Evolutionary conservation across 192 early-diverging fungal species (phyloP).

Genomic region (Gamsiella multidivaricata): DNA sequence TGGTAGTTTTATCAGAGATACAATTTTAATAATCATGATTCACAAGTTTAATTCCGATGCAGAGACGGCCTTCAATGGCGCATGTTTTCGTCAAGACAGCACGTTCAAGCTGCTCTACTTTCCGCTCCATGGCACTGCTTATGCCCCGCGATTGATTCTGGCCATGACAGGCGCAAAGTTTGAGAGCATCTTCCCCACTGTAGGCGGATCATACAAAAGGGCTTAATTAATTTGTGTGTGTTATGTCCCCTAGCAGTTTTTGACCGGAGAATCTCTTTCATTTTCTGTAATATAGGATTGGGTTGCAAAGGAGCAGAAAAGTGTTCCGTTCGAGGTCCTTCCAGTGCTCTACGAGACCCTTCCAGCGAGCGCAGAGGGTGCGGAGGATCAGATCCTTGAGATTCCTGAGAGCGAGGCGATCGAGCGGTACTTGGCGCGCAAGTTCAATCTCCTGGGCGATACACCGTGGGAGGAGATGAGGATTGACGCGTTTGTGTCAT

Average conservation of each 20-base stretch:
- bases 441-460: constrained; percentile 11
- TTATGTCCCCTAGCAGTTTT: too few species aligned
- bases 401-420: constrained; percentile 2
- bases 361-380: too few species aligned
- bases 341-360: too few species aligned
- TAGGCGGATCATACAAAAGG: too few species aligned
- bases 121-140: constrained; percentile 5
- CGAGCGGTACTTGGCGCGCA: constrained; percentile 11
- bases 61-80: constrained; percentile 1
- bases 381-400: not conserved
- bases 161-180: constrained; percentile 4
- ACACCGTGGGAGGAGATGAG: not conserved
- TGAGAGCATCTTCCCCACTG: not conserved
- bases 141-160: not conserved
- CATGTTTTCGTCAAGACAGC: not conserved
- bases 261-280: too few species aligned
- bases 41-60: constrained; percentile 1
- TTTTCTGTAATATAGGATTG: too few species aligned
- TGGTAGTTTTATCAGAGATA: too few species aligned
- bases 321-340: too few species aligned
- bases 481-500: not conserved
- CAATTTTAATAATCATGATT: too few species aligned
- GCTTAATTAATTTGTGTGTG: too few species aligned
- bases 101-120: constrained; percentile 8
- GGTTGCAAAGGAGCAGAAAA: too few species aligned